These are phyloP conservation scores for Coemansia biformis DNA, from an alignment of 192 early-diverging fungal genomes.

Conservation along the genomic window DNA sequence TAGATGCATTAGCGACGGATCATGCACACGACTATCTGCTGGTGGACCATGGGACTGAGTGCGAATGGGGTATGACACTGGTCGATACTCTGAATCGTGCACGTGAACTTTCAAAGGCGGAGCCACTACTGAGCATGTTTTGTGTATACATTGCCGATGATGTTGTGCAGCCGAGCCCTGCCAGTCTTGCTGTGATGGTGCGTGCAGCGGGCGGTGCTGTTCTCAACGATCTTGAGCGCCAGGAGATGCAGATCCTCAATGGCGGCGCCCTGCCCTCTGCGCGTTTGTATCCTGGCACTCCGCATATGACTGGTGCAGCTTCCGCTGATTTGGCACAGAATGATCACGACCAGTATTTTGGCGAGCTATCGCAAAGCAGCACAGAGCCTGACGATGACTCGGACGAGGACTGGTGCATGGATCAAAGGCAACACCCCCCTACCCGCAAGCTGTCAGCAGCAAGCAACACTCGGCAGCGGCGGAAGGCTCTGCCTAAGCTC, in stretches of 20 bases:
- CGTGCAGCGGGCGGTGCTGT: conserved; percentile 28
- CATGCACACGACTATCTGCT: conserved; percentile 5
- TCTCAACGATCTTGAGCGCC: conserved; percentile 7
- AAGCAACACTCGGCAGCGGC: too few relatives aligned
- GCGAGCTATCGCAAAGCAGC: too few relatives aligned
- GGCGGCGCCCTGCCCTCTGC: background rate
- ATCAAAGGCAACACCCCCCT: background rate
- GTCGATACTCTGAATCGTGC: conserved; percentile 14
- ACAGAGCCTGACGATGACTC: conserved; percentile 38
- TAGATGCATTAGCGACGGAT: background rate
- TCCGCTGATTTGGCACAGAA: too few relatives aligned
- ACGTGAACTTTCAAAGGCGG: background rate
- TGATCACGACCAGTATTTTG: too few relatives aligned
- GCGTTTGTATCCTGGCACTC: too few relatives aligned
- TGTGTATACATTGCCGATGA: conserved; percentile 16
- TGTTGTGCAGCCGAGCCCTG: conserved; percentile 14
- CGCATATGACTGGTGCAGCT: too few relatives aligned
- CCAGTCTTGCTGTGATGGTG: conserved; percentile 13
- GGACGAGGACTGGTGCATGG: conserved; percentile 37
- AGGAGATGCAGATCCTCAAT: background rate
- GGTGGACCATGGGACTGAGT: conserved; percentile 21
- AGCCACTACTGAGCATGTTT: conserved; percentile 7
- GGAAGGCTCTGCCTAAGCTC: conserved; percentile 11
- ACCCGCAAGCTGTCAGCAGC: too few relatives aligned
- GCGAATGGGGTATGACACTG: conserved; percentile 26